phyloP scores from a whole-genome alignment of 495 filamentous ascomycete species.

The Aspergillus incahuasiensis region DNA sequence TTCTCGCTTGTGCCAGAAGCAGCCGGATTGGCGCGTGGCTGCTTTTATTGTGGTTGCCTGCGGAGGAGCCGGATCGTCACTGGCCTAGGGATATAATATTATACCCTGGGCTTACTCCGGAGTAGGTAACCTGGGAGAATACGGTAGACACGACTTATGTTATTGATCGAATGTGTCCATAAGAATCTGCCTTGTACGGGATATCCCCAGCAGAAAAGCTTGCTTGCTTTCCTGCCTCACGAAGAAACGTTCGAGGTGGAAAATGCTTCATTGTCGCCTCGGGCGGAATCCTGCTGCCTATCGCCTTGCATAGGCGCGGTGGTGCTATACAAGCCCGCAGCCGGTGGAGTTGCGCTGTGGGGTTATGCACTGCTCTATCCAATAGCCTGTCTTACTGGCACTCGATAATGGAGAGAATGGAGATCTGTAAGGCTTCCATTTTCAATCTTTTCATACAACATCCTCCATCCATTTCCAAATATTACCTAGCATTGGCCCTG shows the following conservation, averaged over 20 bases:
- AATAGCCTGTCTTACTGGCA: not conserved
- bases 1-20: not conserved
- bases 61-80: not conserved
- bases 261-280: not conserved
- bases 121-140: no score
- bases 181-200: no score
- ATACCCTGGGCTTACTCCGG: no score
- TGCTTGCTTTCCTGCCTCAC: no score
- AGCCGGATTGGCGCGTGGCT: not conserved
- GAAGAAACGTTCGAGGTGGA: no score
- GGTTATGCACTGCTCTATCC: not conserved
- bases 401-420: not conserved
- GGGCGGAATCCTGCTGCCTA: conserved; percentile 15
- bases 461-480: not conserved
- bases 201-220: no score
- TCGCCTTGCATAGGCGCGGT: not conserved
- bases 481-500: no score
- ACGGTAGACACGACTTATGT: no score
- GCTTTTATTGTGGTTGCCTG: not conserved
- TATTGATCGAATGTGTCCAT: no score
- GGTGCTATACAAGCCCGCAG: not conserved
- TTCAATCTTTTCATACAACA: no score
- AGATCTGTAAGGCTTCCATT: not conserved
- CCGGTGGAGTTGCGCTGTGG: not conserved
- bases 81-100: no score